phyloP scores from a whole-genome alignment of 2,329 filamentous ascomycete species.

The Aspergillus fumigatiaffinis region DNA sequence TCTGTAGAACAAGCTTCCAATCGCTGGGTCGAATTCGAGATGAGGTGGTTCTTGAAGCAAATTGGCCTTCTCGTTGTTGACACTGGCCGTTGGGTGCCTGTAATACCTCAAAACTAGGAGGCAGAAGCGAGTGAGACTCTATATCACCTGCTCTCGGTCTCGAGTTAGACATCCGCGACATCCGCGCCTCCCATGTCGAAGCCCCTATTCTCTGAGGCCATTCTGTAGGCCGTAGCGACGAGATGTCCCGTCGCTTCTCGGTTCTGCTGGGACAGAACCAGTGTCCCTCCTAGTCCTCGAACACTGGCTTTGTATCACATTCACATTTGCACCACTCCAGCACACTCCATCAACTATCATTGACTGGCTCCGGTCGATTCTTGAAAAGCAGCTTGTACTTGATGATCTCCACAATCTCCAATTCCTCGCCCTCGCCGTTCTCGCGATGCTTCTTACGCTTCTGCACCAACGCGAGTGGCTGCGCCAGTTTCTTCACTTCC shows the following conservation, averaged over 20 bases:
- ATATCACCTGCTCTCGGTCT: neutral
- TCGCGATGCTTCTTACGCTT: slow-evolving; percentile 40
- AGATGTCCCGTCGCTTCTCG: neutral
- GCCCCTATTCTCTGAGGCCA: neutral
- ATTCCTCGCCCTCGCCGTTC: slow-evolving; percentile 28
- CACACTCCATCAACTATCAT: slow-evolving; percentile 29
- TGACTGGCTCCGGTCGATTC: slow-evolving; percentile 78
- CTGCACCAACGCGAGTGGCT: slow-evolving; percentile 73
- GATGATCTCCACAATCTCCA: slow-evolving; percentile 85
- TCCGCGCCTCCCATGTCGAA: neutral
- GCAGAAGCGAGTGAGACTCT: neutral
- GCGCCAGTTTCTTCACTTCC: slow-evolving; percentile 81
- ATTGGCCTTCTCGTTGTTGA: neutral
- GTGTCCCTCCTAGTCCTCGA: neutral
- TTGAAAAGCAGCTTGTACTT: slow-evolving; percentile 85
- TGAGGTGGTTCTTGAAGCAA: neutral
- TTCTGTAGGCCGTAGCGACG: neutral
- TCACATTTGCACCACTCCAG: neutral
- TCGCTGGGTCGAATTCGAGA: neutral
- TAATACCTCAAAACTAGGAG: neutral
- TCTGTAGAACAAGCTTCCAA: neutral
- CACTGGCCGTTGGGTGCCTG: neutral
- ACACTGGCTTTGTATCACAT: neutral
- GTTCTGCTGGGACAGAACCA: neutral
- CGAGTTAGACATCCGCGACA: neutral